Conservation (phyloP, 1,284 basidiomycete genomes). For the Leccinum laetum region DNA sequence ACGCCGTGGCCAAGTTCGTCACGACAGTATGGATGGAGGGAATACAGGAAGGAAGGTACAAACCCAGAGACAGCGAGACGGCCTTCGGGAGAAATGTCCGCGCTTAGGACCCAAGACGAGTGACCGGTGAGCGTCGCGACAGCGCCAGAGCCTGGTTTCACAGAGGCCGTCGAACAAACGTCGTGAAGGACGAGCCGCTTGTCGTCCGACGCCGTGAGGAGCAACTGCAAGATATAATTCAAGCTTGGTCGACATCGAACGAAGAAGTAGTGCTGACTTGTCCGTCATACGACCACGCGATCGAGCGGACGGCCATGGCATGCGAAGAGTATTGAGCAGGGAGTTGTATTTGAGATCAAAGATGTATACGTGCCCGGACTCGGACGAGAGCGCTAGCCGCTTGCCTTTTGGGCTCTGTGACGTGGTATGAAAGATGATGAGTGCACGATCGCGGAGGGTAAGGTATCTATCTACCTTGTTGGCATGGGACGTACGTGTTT, state of each 20-base stretch:
- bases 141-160: conserved; percentile 64
- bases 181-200: conserved; percentile 86
- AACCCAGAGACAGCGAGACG: conserved; percentile 80
- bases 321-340: conserved; percentile 75
- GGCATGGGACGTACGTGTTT: conserved; percentile 61
- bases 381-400: conserved; percentile 74
- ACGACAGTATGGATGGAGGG: background rate
- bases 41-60: conserved; percentile 22
- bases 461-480: conserved; percentile 2
- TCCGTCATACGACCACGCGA: conserved; percentile 83
- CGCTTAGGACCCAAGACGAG: conserved; percentile 82
- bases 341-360: conserved; percentile 72
- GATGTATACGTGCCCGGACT: conserved; percentile 80
- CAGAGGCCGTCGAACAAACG: conserved; percentile 61
- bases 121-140: conserved; percentile 85
- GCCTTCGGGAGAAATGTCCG: conserved; percentile 79
- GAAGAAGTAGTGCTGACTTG: conserved; percentile 39
- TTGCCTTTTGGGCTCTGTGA: conserved; percentile 81
- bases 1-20: background rate
- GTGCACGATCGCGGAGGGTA: background rate
- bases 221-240: conserved; percentile 49
- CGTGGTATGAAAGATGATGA: conserved; percentile 12
- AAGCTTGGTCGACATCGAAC: conserved; percentile 5
- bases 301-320: conserved; percentile 80
- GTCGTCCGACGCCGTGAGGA: conserved; percentile 87